phyloP scores from a whole-genome alignment of 2,329 filamentous ascomycete species.

The Amylocarpus encephaloides region DNA sequence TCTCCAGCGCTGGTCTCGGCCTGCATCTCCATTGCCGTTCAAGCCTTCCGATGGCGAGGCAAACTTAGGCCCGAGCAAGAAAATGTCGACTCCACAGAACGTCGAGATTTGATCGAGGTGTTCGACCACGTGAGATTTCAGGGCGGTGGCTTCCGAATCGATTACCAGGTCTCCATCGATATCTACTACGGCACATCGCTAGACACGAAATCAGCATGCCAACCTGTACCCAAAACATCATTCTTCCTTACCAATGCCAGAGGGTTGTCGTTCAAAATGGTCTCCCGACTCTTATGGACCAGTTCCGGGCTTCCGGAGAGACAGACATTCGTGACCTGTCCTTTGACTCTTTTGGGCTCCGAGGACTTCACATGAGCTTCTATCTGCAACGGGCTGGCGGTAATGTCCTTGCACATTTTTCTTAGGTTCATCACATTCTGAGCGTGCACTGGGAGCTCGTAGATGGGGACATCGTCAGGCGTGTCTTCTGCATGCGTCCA shows the following conservation, averaged over 20 bases:
- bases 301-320: slow-evolving; percentile 82
- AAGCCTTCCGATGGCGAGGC: slow-evolving; percentile 68
- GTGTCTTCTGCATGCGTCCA: slow-evolving; percentile 92
- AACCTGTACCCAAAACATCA: not conserved
- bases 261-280: slow-evolving; percentile 84
- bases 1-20: slow-evolving; percentile 80
- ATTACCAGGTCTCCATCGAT: slow-evolving; percentile 87
- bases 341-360: slow-evolving; percentile 65
- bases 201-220: slow-evolving; percentile 30
- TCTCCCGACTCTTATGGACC: slow-evolving; percentile 84
- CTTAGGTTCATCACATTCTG: slow-evolving; percentile 77
- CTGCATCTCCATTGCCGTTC: slow-evolving; percentile 69
- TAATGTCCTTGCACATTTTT: slow-evolving; percentile 75
- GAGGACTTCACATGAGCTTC: slow-evolving; percentile 81
- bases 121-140: slow-evolving; percentile 71
- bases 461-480: slow-evolving; percentile 74
- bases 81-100: slow-evolving; percentile 93
- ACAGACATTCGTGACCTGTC: slow-evolving; percentile 78
- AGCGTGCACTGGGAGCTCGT: slow-evolving; percentile 86
- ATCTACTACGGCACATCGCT: slow-evolving; percentile 91
- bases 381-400: slow-evolving; percentile 61
- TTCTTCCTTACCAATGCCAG: slow-evolving; percentile 71
- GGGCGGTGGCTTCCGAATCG: slow-evolving; percentile 57
- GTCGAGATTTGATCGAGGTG: slow-evolving; percentile 81
- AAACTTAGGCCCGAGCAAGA: slow-evolving; percentile 85